Conservation (phyloP, 345 rosid species). For the Salix purpurea region DNA sequence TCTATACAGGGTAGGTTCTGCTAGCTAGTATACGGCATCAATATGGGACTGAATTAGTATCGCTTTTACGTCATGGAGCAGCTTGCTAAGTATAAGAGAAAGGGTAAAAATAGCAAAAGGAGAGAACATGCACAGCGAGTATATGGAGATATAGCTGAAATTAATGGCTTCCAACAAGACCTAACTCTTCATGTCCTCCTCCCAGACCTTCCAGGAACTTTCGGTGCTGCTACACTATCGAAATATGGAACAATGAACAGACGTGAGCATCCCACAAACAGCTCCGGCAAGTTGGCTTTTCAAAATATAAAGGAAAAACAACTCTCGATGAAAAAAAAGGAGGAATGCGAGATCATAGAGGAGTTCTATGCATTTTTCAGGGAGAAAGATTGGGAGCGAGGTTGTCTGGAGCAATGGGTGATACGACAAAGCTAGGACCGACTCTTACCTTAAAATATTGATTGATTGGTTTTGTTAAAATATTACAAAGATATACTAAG, state of each 20-base stretch:
- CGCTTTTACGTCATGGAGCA: background rate
- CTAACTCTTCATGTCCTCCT: background rate
- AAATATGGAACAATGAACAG: too few species aligned
- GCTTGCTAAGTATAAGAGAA: background rate
- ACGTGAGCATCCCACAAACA: background rate
- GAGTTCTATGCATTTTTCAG: too few species aligned
- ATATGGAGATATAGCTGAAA: background rate
- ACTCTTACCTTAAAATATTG: too few species aligned
- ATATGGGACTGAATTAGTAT: too few species aligned
- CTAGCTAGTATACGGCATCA: background rate
- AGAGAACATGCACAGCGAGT: background rate
- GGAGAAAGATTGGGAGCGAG: background rate
- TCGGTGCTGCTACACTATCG: background rate
- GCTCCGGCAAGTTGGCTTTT: background rate
- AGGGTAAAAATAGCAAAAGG: background rate
- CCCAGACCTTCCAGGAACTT: background rate
- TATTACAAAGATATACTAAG: too few species aligned
- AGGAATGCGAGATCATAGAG: background rate
- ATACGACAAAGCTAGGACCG: too few species aligned
- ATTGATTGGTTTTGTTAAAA: fast-evolving
- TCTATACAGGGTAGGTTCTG: background rate
- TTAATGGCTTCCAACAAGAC: background rate
- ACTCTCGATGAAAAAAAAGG: too few species aligned
- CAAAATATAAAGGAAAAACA: background rate
- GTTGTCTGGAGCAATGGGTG: background rate